phyloP scores from a whole-genome alignment of 495 filamentous ascomycete species.

The Umbilicaria muhlenbergii region DNA sequence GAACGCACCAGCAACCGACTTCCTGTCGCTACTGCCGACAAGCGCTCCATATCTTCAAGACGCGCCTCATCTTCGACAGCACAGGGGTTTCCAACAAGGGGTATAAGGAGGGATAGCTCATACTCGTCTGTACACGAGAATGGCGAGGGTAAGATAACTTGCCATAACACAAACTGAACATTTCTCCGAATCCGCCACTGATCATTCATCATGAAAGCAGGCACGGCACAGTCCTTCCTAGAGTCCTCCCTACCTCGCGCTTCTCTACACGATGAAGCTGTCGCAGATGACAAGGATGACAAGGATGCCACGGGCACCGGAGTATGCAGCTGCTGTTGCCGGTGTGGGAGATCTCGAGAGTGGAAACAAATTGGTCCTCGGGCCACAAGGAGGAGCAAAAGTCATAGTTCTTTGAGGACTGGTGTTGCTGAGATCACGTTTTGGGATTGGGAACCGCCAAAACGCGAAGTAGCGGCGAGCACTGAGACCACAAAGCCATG shows the following conservation, averaged over 20 bases:
- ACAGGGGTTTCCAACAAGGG: conserved; percentile 1
- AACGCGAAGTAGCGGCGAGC: conserved; percentile 15
- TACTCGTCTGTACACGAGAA: conserved; percentile 12
- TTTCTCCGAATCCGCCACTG: not conserved
- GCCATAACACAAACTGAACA: not conserved
- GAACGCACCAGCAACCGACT: conserved; percentile 8
- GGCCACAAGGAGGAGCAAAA: conserved; percentile 53
- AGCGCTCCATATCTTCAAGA: conserved; percentile 10
- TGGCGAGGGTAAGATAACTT: conserved; percentile 8
- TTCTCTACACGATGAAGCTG: conserved; percentile 27
- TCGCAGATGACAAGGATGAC: conserved; percentile 20
- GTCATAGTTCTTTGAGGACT: conserved; percentile 50
- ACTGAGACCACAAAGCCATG: conserved; percentile 13
- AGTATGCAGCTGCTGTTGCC: conserved; percentile 49
- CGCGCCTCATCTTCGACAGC: not conserved
- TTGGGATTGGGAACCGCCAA: conserved; percentile 39
- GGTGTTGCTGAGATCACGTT: conserved; percentile 25
- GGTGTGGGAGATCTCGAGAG: conserved; percentile 52
- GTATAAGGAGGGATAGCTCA: conserved; percentile 7
- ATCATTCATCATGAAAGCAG: conserved; percentile 19
- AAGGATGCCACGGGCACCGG: conserved; percentile 21
- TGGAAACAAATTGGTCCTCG: conserved; percentile 57
- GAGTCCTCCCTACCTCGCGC: conserved; percentile 43
- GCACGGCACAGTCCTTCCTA: conserved; percentile 58
- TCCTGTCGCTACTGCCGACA: conserved; percentile 12